Base-by-base conservation (phyloP, 1,284 basidiomycete species). In the Apiotrichum sp. region DNA sequence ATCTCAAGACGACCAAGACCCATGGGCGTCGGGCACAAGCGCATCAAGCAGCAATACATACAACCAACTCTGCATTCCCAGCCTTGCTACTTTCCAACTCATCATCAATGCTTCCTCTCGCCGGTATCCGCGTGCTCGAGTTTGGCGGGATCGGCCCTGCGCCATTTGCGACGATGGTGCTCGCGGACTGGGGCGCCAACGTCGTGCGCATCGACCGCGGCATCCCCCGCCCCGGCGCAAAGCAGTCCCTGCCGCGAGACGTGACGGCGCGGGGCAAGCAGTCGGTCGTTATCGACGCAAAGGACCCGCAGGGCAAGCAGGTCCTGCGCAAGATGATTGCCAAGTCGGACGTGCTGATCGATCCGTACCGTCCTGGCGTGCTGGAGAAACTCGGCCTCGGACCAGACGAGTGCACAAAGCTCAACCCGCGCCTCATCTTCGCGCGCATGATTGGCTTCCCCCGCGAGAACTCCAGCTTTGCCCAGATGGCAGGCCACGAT, bases 361-460 rank as follows among this genome's bases (percentile, higher is more conserved):
- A 61, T 46, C 59, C 59, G 7, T 61, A 41, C 54, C 56, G 59
- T 29, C 59, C 59, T 14, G 59, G 59, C 34, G 59, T 61, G 48
- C 52, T 61, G 16, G 59, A 61, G 47, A 61, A 61, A 46, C 50
- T 58, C 7, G 56, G 56, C 32, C 43, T 61, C 3, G 59, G 59
- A 2, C 59, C 59, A 0, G 48, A 40, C 2, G 38, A 45, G 31
- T 41, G 40, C 16, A 14, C 32, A 6, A 38, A 40, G 9, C 9
- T 47, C 41, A 61, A 61, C 56, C 59, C 59, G 11, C 44, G 52
- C 6, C 59, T 61, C 16, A 56, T 61, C 45, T 58, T 48, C 52
- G 59, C 54, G 22, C 59, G 59, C 49, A 61, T 61, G 59, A 53
- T 49, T 11, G 59, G 59, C 10, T 61, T 61, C 52, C 48, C 44